Evolutionary conservation across 306 rosid species (phyloP), one percentile per base, ranked within the genome.

Genomic region (Gynostemma pentaphyllum): DNA sequence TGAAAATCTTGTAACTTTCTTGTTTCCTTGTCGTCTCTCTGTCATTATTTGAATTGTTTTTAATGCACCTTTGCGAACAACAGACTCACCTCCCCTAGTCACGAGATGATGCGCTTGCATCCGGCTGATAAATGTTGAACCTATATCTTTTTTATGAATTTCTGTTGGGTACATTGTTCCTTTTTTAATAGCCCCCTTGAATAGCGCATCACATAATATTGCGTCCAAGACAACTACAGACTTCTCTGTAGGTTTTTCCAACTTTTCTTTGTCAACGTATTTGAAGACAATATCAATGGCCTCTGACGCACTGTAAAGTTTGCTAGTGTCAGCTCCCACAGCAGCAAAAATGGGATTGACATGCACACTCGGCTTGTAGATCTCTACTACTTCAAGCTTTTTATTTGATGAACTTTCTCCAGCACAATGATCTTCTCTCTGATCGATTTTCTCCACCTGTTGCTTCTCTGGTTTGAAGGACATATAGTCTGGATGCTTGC

Each of bases 101-200:
- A 91, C 95, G 59, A 86, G 32, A 59, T 88, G 98, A 73, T 92
- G 96, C 64, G 96, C 74, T 64, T 86, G 98, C 96, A 92, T 92
- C 60, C 95, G 83, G 72, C 72, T 76, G 57, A 88, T 74, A 64
- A 92, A 88, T 52, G 83, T 67, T 19, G 82, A 18, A 22, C 90
- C 95, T 21, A 92, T 2, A 72, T 92, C 98, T 67, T 82, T 88
- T 76, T 92, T 88, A 61, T 85, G 96, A 76, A 92, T 81, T 81
- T 86, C 87, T 21, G 96, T 79, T 54, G 98, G 96, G 80, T 83
- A 92, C 4, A 71, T 82, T 62, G 88, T 60, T 59, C 98, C 98
- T 45, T 92, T 92, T 67, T 92, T 92, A 63, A 88, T 79, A 44
- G 82, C 85, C 70, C 98, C 96, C 75, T 84, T 88, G 77, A 80